These are phyloP conservation scores for Trichosporon sp. DNA, from an alignment of 1,284 basidiomycete species.

Conservation along the genomic window DNA sequence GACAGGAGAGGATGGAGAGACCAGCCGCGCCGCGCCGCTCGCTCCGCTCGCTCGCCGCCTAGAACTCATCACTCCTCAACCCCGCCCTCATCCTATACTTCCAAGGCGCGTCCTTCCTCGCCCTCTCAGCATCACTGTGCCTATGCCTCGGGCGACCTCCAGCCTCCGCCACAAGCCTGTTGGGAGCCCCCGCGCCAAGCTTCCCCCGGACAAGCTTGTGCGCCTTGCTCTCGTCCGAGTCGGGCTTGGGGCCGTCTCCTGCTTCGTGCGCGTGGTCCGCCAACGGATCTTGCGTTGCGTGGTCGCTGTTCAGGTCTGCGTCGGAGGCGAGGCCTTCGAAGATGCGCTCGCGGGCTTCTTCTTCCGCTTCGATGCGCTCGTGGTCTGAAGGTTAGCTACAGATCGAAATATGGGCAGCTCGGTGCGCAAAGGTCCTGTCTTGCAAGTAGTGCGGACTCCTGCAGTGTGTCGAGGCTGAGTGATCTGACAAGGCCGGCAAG, in stretches of 20 bases:
- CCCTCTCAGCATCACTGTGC: slow-evolving; percentile 2
- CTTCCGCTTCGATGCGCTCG: slow-evolving; percentile 71
- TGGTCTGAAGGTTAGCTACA: slow-evolving; percentile 57
- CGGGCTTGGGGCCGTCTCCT: slow-evolving; percentile 33
- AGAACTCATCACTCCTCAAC: slow-evolving; percentile 39
- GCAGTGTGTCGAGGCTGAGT: too few relatives aligned
- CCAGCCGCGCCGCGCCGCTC: background rate
- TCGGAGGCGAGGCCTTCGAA: slow-evolving; percentile 40
- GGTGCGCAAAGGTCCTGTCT: too few relatives aligned
- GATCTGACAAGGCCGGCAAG: too few relatives aligned
- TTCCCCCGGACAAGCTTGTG: background rate
- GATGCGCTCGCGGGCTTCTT: slow-evolving; percentile 56
- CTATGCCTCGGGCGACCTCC: background rate
- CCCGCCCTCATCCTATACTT: slow-evolving; percentile 29
- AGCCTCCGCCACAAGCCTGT: background rate
- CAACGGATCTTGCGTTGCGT: slow-evolving; percentile 40
- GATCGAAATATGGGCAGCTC: background rate
- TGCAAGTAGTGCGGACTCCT: too few relatives aligned
- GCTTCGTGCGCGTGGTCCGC: slow-evolving; percentile 38
- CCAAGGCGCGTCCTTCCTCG: slow-evolving; percentile 3
- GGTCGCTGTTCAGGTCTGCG: slow-evolving; percentile 39
- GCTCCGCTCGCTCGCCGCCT: background rate
- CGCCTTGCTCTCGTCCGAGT: slow-evolving; percentile 1
- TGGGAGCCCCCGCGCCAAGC: background rate
- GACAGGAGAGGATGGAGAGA: too few relatives aligned